These are phyloP conservation scores for Mycena olivaceomarginata DNA, from an alignment of 768 basidiomycete genomes.

Conservation along the genomic window DNA sequence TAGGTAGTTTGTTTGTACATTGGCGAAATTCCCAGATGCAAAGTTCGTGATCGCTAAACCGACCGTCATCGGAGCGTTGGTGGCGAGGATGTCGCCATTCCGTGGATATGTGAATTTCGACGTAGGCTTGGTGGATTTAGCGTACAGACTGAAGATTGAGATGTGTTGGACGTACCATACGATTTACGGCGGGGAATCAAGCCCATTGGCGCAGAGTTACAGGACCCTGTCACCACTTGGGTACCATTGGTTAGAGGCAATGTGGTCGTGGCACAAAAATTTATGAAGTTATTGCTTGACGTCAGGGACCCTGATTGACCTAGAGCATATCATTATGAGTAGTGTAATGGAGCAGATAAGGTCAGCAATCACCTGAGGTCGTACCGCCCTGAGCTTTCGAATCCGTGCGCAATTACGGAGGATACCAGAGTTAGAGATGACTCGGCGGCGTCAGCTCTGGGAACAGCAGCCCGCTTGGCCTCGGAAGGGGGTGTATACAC, in stretches of 20 bases:
- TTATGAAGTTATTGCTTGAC: slow-evolving; percentile 76
- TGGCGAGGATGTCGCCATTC: slow-evolving; percentile 55
- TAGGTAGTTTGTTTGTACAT: slow-evolving; percentile 64
- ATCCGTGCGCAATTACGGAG: slow-evolving; percentile 55
- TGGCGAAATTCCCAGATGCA: slow-evolving; percentile 62
- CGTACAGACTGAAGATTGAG: background rate
- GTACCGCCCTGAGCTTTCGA: slow-evolving; percentile 57
- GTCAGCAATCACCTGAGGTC: background rate
- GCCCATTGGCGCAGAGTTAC: slow-evolving; percentile 41
- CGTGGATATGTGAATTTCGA: slow-evolving; percentile 57
- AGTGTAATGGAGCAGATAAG: background rate
- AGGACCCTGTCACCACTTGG: slow-evolving; percentile 51
- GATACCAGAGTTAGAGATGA: slow-evolving; percentile 52
- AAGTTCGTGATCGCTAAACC: slow-evolving; percentile 52
- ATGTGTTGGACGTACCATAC: slow-evolving; percentile 23
- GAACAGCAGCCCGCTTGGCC: background rate
- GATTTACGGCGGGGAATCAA: slow-evolving; percentile 45
- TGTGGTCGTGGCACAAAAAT: slow-evolving; percentile 65
- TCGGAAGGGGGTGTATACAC: background rate
- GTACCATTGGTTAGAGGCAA: slow-evolving; percentile 67
- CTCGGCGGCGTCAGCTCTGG: slow-evolving; percentile 26
- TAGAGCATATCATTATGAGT: background rate
- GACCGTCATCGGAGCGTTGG: slow-evolving; percentile 59
- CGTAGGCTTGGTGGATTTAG: slow-evolving; percentile 46
- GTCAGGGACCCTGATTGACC: slow-evolving; percentile 69